Conservation (phyloP, 2,329 filamentous ascomycete genomes). For the Emergomyces orientalis region DNA sequence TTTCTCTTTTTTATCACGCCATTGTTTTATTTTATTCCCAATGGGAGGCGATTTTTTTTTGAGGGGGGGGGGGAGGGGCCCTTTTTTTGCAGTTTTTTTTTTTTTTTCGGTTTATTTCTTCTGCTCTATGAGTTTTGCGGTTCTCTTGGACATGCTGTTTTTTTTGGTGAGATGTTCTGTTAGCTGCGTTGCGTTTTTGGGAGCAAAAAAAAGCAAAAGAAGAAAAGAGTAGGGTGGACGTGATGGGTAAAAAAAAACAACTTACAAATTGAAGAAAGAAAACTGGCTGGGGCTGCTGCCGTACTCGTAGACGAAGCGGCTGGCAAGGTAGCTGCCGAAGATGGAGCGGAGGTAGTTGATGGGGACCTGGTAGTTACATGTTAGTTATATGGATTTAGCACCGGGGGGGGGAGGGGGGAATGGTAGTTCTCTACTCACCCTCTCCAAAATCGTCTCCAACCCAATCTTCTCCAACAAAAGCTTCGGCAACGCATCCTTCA, state of each 20-base stretch:
- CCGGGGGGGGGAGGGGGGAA: no score
- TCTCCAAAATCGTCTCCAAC: conserved; percentile 71
- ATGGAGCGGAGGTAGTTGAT: conserved; percentile 88
- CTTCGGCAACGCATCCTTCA: conserved; percentile 76
- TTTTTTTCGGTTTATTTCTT: not conserved
- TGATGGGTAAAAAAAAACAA: conserved; percentile 30
- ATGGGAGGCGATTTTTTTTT: no score
- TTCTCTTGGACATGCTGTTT: conserved; percentile 8
- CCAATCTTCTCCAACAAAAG: conserved; percentile 83
- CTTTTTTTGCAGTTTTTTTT: not conserved
- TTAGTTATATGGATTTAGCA: not conserved
- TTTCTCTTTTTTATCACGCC: no score
- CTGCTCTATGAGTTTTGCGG: conserved; percentile 2
- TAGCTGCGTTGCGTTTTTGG: not conserved
- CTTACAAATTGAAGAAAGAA: conserved; percentile 96
- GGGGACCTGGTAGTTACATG: conserved; percentile 51
- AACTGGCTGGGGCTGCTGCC: conserved; percentile 90
- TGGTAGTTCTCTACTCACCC: conserved; percentile 44
- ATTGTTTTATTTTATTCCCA: no score
- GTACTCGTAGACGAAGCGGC: conserved; percentile 91
- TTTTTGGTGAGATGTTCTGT: not conserved
- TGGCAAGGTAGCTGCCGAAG: conserved; percentile 91
- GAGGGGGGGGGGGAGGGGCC: no score
- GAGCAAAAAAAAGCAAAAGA: not conserved
- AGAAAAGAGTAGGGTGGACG: not conserved